phyloP scores from a whole-genome alignment of 352 stramenopile species.

The Phytophthora hybrid region DNA sequence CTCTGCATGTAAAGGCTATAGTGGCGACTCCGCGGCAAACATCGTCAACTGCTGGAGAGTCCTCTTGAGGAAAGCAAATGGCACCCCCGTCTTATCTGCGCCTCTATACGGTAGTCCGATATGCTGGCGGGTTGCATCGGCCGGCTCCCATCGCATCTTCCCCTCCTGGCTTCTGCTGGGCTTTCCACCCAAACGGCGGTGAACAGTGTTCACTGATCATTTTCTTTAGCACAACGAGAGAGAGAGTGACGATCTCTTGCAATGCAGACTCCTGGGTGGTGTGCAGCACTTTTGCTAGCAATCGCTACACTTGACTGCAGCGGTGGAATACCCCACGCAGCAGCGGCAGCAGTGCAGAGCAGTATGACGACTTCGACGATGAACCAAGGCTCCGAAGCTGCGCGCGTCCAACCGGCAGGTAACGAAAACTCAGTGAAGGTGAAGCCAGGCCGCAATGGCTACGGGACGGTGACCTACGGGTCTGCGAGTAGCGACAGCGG shows the following conservation, averaged over 20 bases:
- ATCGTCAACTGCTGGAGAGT: conserved; percentile 4
- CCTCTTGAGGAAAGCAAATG: conserved; percentile 19
- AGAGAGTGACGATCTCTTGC: conserved; percentile 2
- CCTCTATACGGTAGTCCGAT: conserved; percentile 7
- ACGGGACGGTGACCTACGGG: conserved; percentile 43
- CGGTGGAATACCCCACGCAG: too few species aligned
- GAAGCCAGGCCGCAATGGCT: conserved; percentile 41
- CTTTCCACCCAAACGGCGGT: conserved; percentile 27
- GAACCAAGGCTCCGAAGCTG: conserved; percentile 8
- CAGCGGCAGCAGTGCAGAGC: neutral
- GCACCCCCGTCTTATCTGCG: conserved; percentile 15
- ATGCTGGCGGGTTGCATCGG: neutral
- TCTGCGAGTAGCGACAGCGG: conserved; percentile 20
- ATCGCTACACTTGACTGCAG: conserved; percentile 8
- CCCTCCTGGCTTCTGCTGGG: conserved; percentile 2
- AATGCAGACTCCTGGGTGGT: conserved; percentile 27
- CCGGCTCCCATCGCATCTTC: conserved; percentile 28
- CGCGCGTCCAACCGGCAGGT: conserved; percentile 23
- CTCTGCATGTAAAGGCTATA: conserved; percentile 42
- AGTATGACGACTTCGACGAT: neutral
- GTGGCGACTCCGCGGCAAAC: conserved; percentile 1
- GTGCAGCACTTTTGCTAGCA: conserved; percentile 3
- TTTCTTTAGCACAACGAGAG: conserved; percentile 9
- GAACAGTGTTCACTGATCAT: conserved; percentile 1
- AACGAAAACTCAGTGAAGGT: conserved; percentile 11